Evolutionary conservation across 2,329 filamentous ascomycete genomes (phyloP).

Genomic region (Colletotrichum orchidophilum): DNA sequence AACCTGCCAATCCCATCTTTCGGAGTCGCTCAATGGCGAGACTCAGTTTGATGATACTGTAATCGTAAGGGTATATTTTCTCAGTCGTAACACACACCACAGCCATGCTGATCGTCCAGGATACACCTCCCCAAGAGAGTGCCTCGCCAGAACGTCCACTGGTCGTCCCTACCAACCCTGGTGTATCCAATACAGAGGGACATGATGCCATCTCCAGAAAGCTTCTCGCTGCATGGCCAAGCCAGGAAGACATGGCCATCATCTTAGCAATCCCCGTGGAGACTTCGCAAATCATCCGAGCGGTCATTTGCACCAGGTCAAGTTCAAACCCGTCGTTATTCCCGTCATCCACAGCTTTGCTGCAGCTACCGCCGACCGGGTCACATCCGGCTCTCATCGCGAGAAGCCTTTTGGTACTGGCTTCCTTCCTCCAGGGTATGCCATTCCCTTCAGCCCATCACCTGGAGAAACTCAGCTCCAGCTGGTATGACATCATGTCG

Average conservation of each 20-base stretch:
- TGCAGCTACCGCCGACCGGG: not conserved
- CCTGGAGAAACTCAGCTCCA: slow-evolving; percentile 30
- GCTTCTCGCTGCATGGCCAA: slow-evolving; percentile 15
- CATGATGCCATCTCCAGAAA: not conserved
- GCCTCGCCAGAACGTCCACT: not conserved
- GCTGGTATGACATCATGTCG: slow-evolving; percentile 40
- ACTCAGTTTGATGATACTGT: not conserved
- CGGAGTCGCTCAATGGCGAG: not conserved
- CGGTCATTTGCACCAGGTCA: not conserved
- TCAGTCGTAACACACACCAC: not conserved
- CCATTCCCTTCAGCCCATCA: not conserved
- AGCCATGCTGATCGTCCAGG: not conserved
- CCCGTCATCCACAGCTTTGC: not conserved
- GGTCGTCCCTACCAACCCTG: not conserved
- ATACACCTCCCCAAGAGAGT: not conserved
- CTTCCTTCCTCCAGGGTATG: slow-evolving; percentile 45
- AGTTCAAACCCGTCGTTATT: not conserved
- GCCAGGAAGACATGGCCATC: not conserved
- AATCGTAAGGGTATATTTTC: not conserved
- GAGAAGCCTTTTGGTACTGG: slow-evolving; percentile 49
- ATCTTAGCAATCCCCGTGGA: slow-evolving; percentile 4
- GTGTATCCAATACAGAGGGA: not conserved
- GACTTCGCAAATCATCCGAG: slow-evolving; percentile 3
- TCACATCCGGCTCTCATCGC: slow-evolving; percentile 51
- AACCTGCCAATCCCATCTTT: not conserved